Base-by-base conservation (phyloP, 441 rosid genomes). In the Jatropha multifida region DNA sequence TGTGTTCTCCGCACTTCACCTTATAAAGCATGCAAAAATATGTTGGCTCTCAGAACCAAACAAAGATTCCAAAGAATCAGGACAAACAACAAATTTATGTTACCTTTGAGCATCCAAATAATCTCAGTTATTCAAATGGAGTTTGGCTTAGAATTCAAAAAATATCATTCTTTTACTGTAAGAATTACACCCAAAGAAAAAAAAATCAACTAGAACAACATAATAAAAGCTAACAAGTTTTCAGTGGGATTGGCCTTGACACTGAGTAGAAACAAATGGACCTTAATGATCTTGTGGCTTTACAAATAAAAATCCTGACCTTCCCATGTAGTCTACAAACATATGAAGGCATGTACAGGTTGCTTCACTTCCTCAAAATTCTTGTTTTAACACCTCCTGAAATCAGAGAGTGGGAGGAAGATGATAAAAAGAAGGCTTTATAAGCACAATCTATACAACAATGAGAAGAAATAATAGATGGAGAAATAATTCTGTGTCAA, bases 341-440 rank as follows among this genome's bases (percentile, higher is more conserved):
- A 72, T 62, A 61, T 67, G 63, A 64, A 68, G 14, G 46, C 77
- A 54, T 67, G 71, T 37, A n/a, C 71, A 23, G 38, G 69, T 64
- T 41, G 80, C 72, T 68, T 83, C 77, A 86, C 83, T 91, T 91
- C 86, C 81, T 89, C 60, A 74, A 15, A 67, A 94, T 83, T 82
- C 79, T 91, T 68, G 97, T 91, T 87, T 81, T 89, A 65, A 94
- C 90, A 73, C 92, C 96, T 63, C 93, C 97, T 94, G 90, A 79
- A 78, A 78, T 69, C 58, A 76, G 2, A 77, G 63, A 74, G 64
- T 4, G 15, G 11, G 64, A 11, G 9, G 40, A 77, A 14, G 5
- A 11, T 18, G 62, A 44, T 32, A 49, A 49, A 46, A n/a, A 52
- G 20, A 66, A 46, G 59, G 62, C 61, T 75, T 80, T 74, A 84